phyloP scores from a whole-genome alignment of 2,329 filamentous ascomycete genomes.

The Neopestalotiopsis rosae region DNA sequence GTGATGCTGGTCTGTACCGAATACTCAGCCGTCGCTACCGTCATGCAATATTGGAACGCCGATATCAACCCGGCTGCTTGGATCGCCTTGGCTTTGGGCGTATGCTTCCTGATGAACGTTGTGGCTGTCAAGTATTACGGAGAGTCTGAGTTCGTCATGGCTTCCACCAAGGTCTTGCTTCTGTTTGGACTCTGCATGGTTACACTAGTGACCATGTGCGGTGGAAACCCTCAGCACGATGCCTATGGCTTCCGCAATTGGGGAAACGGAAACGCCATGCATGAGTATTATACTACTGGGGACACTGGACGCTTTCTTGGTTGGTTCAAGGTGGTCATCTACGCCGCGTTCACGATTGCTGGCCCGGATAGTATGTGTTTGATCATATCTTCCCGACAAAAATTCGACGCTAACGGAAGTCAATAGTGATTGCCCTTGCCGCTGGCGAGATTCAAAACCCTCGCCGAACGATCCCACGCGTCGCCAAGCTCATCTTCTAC shows the following conservation, averaged over 20 bases:
- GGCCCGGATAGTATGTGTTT: constrained; percentile 50
- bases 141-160: constrained; percentile 58
- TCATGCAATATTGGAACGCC: constrained; percentile 50
- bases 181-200: constrained; percentile 61
- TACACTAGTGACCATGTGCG: constrained; percentile 68
- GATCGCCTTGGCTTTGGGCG: constrained; percentile 51
- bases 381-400: neutral
- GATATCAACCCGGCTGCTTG: constrained; percentile 52
- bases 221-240: constrained; percentile 63
- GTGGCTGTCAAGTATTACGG: constrained; percentile 51
- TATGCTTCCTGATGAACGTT: constrained; percentile 53
- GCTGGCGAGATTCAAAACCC: constrained; percentile 58
- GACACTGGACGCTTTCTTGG: constrained; percentile 63
- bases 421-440: constrained; percentile 49
- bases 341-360: constrained; percentile 63
- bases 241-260: constrained; percentile 62
- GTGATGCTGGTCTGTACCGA: constrained; percentile 52
- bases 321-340: constrained; percentile 53
- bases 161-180: constrained; percentile 57
- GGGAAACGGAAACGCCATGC: constrained; percentile 23
- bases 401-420: neutral
- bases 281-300: constrained; percentile 36
- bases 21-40: constrained; percentile 48
- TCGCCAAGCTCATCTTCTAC: constrained; percentile 68
- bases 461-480: constrained; percentile 60